phyloP scores from a whole-genome alignment of 208 protist species.

The Eutreptiella sp. region DNA sequence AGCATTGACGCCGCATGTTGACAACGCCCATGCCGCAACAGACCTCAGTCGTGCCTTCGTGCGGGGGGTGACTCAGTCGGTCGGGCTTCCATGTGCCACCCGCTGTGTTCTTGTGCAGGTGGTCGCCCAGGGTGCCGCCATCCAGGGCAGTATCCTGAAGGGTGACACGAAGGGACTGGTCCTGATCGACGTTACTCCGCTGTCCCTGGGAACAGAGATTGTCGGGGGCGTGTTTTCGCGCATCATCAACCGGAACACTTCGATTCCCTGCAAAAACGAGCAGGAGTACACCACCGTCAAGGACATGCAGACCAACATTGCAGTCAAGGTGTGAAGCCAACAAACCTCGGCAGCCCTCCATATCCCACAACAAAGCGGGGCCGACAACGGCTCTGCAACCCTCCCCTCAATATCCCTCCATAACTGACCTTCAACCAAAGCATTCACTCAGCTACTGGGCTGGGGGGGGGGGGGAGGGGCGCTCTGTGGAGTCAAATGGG shows the following conservation, averaged over 20 bases:
- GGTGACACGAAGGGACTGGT: conserved; percentile 86
- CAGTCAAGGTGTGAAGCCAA: conserved; percentile 94
- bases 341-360: conserved; percentile 82
- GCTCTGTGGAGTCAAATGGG: too few relatives aligned
- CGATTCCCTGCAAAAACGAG: conserved; percentile 69
- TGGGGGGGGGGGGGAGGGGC: too few relatives aligned
- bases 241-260: conserved; percentile 74
- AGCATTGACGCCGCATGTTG: too few relatives aligned
- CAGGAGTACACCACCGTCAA: conserved; percentile 92
- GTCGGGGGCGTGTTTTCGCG: conserved; percentile 86
- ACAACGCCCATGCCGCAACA: too few relatives aligned
- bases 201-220: conserved; percentile 92
- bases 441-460: too few relatives aligned
- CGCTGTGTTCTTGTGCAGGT: too few relatives aligned
- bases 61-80: too few relatives aligned
- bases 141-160: conserved; percentile 90
- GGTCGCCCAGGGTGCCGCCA: conserved; percentile 98
- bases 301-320: conserved; percentile 96
- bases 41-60: too few relatives aligned
- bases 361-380: conserved; percentile 84
- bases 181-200: conserved; percentile 86
- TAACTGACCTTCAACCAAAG: too few relatives aligned
- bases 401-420: too few relatives aligned
- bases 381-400: conserved; percentile 74
- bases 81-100: too few relatives aligned